Conservation (phyloP, 2,329 filamentous ascomycete species). For the Coniochaeta sp. region DNA sequence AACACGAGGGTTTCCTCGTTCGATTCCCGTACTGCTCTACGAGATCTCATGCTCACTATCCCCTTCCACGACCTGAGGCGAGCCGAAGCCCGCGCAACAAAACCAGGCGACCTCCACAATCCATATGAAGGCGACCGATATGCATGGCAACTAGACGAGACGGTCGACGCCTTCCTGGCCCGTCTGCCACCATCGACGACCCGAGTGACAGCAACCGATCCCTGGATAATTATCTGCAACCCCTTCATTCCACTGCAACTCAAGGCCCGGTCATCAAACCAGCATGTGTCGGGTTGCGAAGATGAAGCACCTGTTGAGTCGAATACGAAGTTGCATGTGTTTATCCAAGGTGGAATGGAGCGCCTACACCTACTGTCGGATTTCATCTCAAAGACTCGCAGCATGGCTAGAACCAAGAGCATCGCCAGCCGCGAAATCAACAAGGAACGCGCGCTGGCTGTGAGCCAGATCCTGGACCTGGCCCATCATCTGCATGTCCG, state of each 20-base stretch:
- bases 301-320: constrained; percentile 40
- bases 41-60: constrained; percentile 7
- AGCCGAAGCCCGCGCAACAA: background rate
- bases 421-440: constrained; percentile 39
- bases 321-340: constrained; percentile 36
- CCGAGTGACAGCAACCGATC: constrained; percentile 30
- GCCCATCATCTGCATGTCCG: constrained; percentile 53
- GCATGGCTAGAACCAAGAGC: constrained; percentile 22
- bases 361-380: constrained; percentile 36
- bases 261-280: constrained; percentile 24
- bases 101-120: constrained; percentile 40
- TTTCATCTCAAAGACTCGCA: constrained; percentile 41
- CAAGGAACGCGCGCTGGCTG: constrained; percentile 39
- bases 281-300: constrained; percentile 32
- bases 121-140: constrained; percentile 45
- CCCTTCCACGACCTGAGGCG: constrained; percentile 1
- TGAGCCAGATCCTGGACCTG: constrained; percentile 49
- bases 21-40: constrained; percentile 28
- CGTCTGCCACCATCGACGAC: constrained; percentile 64
- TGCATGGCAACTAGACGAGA: constrained; percentile 45
- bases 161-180: constrained; percentile 44
- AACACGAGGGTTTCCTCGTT: constrained; percentile 43
- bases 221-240: constrained; percentile 71
- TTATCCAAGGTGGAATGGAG: constrained; percentile 45
- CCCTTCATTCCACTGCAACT: constrained; percentile 39